Conservation (phyloP, 176 grass and related monocot species). For the Canna indica region DNA sequence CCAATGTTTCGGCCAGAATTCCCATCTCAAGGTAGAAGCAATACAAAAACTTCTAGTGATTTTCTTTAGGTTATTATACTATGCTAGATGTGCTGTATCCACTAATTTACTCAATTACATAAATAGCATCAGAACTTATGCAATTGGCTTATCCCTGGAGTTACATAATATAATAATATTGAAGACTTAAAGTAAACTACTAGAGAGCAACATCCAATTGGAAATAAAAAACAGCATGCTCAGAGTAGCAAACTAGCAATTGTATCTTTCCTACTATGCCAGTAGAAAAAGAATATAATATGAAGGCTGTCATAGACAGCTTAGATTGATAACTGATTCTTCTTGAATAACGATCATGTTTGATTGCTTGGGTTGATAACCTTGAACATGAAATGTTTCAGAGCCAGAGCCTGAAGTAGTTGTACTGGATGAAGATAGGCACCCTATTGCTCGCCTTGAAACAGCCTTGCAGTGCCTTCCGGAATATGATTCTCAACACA, state of each 20-base stretch:
- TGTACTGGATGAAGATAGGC: slow-evolving; percentile 44
- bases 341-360: neutral
- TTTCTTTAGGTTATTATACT: neutral
- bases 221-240: neutral
- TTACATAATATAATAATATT: slow-evolving; percentile 1
- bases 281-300: neutral
- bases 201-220: neutral
- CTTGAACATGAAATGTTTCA: slow-evolving; percentile 22
- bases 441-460: slow-evolving; percentile 52
- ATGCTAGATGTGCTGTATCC: neutral
- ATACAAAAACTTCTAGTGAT: neutral
- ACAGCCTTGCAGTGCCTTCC: slow-evolving; percentile 36
- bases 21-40: slow-evolving; percentile 58
- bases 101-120: neutral
- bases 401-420: slow-evolving; percentile 54
- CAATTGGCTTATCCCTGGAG: neutral
- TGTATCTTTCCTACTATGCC: neutral
- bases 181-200: neutral
- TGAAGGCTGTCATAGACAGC: neutral
- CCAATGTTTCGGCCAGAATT: slow-evolving; percentile 87
- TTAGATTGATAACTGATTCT: neutral
- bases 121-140: neutral
- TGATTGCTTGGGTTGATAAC: neutral
- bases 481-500: slow-evolving; percentile 28
- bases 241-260: neutral